Base-by-base conservation (phyloP, 2,329 filamentous ascomycete species). In the Gyromitra esculenta region DNA sequence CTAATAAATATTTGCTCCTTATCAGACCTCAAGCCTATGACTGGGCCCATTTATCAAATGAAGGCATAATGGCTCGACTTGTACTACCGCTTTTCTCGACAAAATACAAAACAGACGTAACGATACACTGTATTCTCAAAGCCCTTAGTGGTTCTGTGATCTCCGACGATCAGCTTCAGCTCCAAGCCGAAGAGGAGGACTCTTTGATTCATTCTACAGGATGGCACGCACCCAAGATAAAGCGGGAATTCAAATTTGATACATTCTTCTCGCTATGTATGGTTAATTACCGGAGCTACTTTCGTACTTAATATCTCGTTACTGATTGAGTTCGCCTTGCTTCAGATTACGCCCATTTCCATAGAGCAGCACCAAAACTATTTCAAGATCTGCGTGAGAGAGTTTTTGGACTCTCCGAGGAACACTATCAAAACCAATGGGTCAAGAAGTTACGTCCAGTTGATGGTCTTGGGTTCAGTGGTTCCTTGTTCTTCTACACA, bases 401-500 rank as follows among this genome's bases (percentile, higher is more conserved):
- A 43, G 76, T 76, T 18, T 80, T 77, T 21, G 31, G 48, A 41
- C 35, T 80, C 54, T 73, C 79, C 8, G 80, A 81, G 43, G 75
- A 79, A 50, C 18, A 68, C 13, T 81, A 80, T 65, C 70, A 76
- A 43, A 71, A 67, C 15, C 73, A 81, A 59, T 78, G 79, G 18
- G 64, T 69, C 8, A 56, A 72, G 35, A 57, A 52, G 2, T 65
- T 80, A 5, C 70, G 62, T 21, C 79, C 77, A 2, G 75, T 80
- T 35, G 75, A 77, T 31, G 78, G 77, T 11, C 77, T 81, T 15
- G 79, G 80, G 15, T 81, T 81, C 59, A 79, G 78, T 41, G 79
- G 80, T 5, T 79, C 75, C 4, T 64, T 81, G 11, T 81, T 81
- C 75, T 81, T 80, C 69, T 81, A 76, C 63, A 79, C 79, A 1